phyloP scores from a whole-genome alignment of 306 rosid genomes.

The Acacia confusa region DNA sequence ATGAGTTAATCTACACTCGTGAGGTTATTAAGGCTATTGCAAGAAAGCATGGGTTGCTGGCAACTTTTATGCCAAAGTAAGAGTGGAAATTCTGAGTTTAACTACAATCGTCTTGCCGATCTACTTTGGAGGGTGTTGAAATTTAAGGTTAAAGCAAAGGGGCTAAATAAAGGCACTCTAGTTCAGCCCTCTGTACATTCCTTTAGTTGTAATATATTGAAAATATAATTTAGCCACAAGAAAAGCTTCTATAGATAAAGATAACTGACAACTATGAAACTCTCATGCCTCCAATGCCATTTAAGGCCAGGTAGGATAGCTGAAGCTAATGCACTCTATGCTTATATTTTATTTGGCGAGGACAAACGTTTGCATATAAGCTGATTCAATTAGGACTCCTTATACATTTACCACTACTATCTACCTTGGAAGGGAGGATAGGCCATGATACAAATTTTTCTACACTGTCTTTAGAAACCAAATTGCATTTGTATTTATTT shows the following conservation, averaged over 20 bases:
- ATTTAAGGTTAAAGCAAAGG: background rate
- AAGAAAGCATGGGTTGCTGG: conserved; percentile 79
- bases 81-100: conserved; percentile 33
- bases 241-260: background rate
- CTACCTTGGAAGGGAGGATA: no score
- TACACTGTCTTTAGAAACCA: no score
- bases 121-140: background rate
- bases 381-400: no score
- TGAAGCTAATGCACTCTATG: no score
- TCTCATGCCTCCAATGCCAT: background rate
- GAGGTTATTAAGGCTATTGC: conserved; percentile 76
- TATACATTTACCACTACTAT: no score
- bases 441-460: no score
- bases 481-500: no score
- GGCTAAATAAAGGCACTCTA: background rate
- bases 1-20: conserved; percentile 68
- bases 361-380: no score
- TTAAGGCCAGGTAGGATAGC: no score
- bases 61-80: conserved; percentile 93
- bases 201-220: background rate
- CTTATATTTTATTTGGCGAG: no score
- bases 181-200: background rate
- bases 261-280: background rate
- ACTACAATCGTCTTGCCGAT: background rate
- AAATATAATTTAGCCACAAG: background rate